Conservation (phyloP, 108 stramenopile genomes). For the Schizochytrium sp. region DNA sequence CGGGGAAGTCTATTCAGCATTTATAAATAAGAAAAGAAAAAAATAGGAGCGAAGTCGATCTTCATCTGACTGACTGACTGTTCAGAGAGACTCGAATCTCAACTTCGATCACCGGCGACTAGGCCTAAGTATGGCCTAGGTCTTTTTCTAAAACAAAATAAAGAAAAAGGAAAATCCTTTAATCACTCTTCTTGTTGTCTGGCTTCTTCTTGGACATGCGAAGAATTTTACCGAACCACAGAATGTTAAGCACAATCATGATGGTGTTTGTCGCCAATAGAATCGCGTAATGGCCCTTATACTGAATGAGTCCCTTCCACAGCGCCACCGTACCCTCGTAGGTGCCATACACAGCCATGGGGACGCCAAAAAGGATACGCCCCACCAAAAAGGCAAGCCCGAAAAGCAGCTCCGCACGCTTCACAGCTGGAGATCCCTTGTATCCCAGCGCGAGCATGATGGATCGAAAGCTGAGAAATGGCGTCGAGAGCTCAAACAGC, state of each 20-base stretch:
- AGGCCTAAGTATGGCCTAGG: no score
- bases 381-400: background rate
- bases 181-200: background rate
- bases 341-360: background rate
- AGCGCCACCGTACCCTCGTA: background rate
- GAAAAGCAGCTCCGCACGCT: background rate
- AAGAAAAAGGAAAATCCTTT: background rate
- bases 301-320: background rate
- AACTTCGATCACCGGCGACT: no score
- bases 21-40: no score
- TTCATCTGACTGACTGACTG: no score
- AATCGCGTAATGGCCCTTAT: background rate
- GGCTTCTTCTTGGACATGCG: background rate
- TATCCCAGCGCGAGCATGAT: background rate
- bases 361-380: background rate
- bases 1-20: no score
- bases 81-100: no score
- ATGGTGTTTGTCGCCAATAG: background rate
- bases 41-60: no score
- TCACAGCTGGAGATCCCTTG: background rate
- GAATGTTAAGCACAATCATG: background rate
- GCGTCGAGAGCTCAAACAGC: background rate
- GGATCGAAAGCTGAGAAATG: background rate
- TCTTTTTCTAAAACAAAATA: no score
- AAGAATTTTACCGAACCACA: background rate